phyloP scores from a whole-genome alignment of 768 basidiomycete species.

The Pulveroboletus sp. region DNA sequence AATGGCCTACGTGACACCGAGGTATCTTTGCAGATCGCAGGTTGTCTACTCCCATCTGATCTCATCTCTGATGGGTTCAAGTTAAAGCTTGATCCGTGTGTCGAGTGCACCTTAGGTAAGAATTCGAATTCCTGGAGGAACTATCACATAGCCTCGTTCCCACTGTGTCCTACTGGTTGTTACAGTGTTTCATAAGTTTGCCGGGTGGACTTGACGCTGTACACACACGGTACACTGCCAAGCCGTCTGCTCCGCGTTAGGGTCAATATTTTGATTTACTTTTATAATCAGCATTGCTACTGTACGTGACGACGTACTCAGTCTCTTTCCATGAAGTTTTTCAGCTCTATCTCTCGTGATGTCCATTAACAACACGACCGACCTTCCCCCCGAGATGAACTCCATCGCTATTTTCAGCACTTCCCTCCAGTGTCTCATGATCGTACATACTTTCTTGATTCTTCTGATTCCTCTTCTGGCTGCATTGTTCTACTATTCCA shows the following conservation, averaged over 20 bases:
- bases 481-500: slow-evolving; percentile 25
- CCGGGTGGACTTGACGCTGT: too few species aligned
- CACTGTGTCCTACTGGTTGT: background rate
- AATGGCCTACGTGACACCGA: too few species aligned
- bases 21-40: too few species aligned
- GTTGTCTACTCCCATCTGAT: too few species aligned
- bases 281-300: background rate
- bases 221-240: background rate
- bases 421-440: slow-evolving; percentile 15
- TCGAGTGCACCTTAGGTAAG: too few species aligned
- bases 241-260: background rate
- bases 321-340: too few species aligned
- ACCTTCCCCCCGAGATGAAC: background rate
- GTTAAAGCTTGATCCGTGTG: too few species aligned
- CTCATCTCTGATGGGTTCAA: too few species aligned
- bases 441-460: slow-evolving; percentile 23
- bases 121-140: background rate
- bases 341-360: background rate
- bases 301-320: too few species aligned
- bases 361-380: background rate
- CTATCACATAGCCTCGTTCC: background rate
- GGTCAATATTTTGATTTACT: too few species aligned
- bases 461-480: slow-evolving; percentile 20
- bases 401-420: background rate
- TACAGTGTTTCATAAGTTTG: background rate